These are phyloP conservation scores for Beauveria sp. DNA, from an alignment of 2,329 filamentous ascomycete species.

Conservation along the genomic window DNA sequence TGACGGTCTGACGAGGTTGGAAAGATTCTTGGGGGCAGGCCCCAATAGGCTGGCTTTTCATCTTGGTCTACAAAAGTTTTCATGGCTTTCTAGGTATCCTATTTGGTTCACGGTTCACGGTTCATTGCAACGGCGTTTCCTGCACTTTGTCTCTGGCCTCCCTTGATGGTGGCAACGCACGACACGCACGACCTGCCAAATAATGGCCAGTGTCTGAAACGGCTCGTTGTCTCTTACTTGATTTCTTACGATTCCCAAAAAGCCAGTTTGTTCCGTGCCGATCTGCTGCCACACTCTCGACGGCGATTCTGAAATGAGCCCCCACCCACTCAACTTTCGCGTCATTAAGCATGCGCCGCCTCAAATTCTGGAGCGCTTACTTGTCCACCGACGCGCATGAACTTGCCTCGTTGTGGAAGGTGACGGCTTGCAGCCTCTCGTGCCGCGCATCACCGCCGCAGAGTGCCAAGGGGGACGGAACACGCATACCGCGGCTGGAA, in stretches of 20 bases:
- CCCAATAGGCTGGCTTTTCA: constrained; percentile 5
- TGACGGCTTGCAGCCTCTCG: neutral
- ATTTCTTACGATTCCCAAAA: constrained; percentile 8
- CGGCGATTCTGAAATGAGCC: neutral
- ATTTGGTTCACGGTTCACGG: constrained; percentile 5
- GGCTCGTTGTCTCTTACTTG: neutral
- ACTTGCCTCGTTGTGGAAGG: neutral
- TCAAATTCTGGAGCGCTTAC: neutral
- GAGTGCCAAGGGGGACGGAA: too few species aligned
- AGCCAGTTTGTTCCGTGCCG: constrained; percentile 6
- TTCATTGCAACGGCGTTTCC: constrained; percentile 11
- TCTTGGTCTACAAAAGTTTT: constrained; percentile 13
- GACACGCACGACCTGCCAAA: neutral
- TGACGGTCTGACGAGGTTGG: constrained; percentile 1
- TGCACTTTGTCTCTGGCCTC: neutral
- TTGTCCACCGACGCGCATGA: neutral
- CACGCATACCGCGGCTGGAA: neutral
- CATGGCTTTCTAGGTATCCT: constrained; percentile 3
- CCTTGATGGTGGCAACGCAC: neutral
- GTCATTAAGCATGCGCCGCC: neutral
- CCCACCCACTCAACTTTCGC: neutral
- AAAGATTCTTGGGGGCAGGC: constrained; percentile 2
- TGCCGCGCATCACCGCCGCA: neutral
- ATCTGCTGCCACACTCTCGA: neutral
- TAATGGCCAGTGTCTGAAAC: neutral